Evolutionary conservation across 176 grass and related monocot genomes (phyloP).

Genomic region (Tillandsia fasciculata): DNA sequence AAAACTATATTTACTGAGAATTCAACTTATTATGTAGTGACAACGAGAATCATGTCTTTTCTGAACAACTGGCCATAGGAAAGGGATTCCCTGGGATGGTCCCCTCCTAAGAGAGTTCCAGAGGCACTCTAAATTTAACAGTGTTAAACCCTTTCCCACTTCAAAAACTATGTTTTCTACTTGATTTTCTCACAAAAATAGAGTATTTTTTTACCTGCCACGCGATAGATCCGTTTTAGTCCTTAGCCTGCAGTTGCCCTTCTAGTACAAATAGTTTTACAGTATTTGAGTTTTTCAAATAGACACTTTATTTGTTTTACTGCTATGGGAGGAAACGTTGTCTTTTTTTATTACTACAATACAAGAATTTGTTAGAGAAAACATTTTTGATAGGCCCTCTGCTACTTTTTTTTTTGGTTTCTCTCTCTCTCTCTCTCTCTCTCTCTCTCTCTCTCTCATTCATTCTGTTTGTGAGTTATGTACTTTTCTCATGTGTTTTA

Average conservation of each 20-base stretch:
- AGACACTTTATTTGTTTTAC: conserved; percentile 7
- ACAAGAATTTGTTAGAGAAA: no score
- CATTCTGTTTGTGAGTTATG: conserved; percentile 6
- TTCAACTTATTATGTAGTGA: conserved; percentile 18
- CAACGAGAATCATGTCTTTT: conserved; percentile 13
- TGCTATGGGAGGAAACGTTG: background rate
- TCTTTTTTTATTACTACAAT: no score
- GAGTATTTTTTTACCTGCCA: background rate
- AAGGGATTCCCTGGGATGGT: conserved; percentile 10
- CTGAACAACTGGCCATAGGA: conserved; percentile 4
- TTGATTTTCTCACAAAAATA: background rate
- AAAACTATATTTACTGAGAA: conserved; percentile 30
- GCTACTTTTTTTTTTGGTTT: background rate
- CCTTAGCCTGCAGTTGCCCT: background rate
- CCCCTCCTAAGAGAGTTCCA: background rate
- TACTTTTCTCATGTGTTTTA: conserved; percentile 4
- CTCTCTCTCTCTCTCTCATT: background rate
- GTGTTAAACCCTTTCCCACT: background rate
- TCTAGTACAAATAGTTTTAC: no score
- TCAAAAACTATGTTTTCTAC: background rate
- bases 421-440: background rate
- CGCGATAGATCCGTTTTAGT: background rate
- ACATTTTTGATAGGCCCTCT: background rate
- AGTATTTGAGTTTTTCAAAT: background rate
- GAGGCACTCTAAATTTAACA: background rate